Percentiles rank a stretch among this genome's conserved stretches.
Evolutionary conservation across 495 filamentous ascomycete species (phyloP).

Genomic region (Lasiosphaeriaceae sp.): DNA sequence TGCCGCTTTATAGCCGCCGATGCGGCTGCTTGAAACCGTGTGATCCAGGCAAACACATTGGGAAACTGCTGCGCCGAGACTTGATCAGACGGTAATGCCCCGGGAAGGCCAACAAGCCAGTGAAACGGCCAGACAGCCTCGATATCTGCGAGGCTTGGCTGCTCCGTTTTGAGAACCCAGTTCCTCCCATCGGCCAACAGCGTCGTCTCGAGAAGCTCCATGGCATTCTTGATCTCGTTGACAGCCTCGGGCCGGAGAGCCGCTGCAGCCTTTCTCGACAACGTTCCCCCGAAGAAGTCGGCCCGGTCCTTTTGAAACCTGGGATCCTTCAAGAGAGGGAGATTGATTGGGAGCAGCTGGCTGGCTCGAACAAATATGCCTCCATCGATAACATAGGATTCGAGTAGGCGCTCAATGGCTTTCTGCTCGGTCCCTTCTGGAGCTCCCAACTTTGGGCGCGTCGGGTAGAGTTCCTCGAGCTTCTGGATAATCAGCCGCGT

Average conservation of each 20-base stretch:
- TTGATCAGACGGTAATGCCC: conserved; percentile 38
- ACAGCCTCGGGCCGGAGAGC: conserved; percentile 44
- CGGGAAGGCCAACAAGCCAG: conserved; percentile 51
- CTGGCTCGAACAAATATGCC: conserved; percentile 46
- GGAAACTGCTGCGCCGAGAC: conserved; percentile 46
- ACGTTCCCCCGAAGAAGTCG: conserved; percentile 26
- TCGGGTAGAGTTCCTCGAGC: conserved; percentile 41
- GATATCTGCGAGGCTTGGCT: conserved; percentile 54
- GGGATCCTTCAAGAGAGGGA: conserved; percentile 46
- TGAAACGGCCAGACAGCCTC: conserved; percentile 58
- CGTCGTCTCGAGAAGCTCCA: conserved; percentile 49
- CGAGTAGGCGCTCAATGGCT: conserved; percentile 20
- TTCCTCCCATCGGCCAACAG: conserved; percentile 53
- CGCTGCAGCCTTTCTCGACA: conserved; percentile 18
- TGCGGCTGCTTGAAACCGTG: conserved; percentile 42
- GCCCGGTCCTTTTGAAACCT: conserved; percentile 52
- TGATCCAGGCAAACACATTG: conserved; percentile 52
- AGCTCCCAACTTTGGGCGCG: neutral
- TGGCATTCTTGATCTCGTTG: conserved; percentile 33
- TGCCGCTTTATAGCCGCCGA: conserved; percentile 25
- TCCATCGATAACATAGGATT: conserved; percentile 31
- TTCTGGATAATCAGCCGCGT: conserved; percentile 56
- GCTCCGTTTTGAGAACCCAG: conserved; percentile 48
- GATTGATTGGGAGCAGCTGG: conserved; percentile 43
- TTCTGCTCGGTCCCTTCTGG: conserved; percentile 6